phyloP scores from a whole-genome alignment of 2,329 filamentous ascomycete species.

The Ascochyta clinopodiicola region DNA sequence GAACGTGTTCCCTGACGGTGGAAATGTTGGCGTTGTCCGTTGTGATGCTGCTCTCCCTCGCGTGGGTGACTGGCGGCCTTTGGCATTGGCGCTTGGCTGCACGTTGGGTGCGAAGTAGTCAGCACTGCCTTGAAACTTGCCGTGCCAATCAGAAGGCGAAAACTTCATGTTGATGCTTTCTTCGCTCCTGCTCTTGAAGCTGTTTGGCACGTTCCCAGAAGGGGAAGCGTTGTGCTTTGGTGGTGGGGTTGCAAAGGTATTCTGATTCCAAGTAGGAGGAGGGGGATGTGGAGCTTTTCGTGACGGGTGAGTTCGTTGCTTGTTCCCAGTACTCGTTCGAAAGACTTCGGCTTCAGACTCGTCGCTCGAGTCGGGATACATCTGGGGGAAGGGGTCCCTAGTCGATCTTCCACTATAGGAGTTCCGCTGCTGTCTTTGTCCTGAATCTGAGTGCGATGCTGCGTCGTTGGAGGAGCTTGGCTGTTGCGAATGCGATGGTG shows the following conservation, averaged over 20 bases:
- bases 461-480: conserved; percentile 31
- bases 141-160: conserved; percentile 54
- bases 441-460: conserved; percentile 42
- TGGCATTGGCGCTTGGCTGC: conserved; percentile 31
- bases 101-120: conserved; percentile 52
- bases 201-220: conserved; percentile 30
- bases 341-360: conserved; percentile 32
- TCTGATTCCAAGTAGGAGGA: conserved; percentile 26
- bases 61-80: conserved; percentile 41
- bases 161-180: conserved; percentile 60
- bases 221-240: conserved; percentile 22
- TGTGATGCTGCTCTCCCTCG: conserved; percentile 35
- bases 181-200: conserved; percentile 54
- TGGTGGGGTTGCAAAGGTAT: conserved; percentile 27
- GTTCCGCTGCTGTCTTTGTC: conserved; percentile 34
- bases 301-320: conserved; percentile 21
- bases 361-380: conserved; percentile 41
- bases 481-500: conserved; percentile 45
- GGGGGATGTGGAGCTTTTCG: conserved; percentile 25
- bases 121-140: conserved; percentile 52
- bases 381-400: conserved; percentile 32
- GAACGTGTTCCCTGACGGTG: conserved; percentile 4
- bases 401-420: conserved; percentile 31
- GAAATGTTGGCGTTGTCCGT: conserved; percentile 20
- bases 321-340: conserved; percentile 17